Percentiles rank a stretch among this genome's conserved stretches.
These are phyloP conservation scores for Exserohilum turcica DNA, from an alignment of 2,329 filamentous ascomycete species.

Conservation along the genomic window DNA sequence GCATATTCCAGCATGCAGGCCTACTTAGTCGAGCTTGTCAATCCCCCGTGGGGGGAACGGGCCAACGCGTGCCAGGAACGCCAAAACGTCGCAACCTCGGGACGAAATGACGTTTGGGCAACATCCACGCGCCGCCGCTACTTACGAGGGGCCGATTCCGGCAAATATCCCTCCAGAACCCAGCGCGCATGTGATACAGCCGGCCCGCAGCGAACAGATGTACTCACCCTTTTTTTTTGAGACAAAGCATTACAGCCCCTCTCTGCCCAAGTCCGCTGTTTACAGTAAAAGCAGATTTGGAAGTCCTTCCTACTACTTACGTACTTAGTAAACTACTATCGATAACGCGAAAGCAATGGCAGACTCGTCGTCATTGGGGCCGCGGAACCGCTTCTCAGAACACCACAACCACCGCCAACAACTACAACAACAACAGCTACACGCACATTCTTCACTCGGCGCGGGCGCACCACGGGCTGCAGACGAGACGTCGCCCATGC, in stretches of 20 bases:
- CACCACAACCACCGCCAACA: too few species aligned
- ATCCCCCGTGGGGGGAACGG: constrained; percentile 1
- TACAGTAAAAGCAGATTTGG: too few species aligned
- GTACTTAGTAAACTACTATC: background rate
- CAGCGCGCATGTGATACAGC: background rate
- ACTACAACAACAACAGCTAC: too few species aligned
- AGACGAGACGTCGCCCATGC: constrained; percentile 45
- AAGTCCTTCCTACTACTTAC: too few species aligned
- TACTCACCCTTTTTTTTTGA: too few species aligned
- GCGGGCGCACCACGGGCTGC: constrained; percentile 1
- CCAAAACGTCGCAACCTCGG: constrained; percentile 1
- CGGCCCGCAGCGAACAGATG: too few species aligned
- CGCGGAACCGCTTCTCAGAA: constrained; percentile 21
- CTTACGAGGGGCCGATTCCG: background rate
- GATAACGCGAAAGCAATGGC: background rate
- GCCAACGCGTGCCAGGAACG: constrained; percentile 1
- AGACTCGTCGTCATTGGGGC: constrained; percentile 1
- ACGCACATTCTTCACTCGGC: constrained; percentile 2
- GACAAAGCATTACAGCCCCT: too few species aligned
- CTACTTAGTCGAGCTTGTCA: background rate
- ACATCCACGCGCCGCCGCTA: background rate
- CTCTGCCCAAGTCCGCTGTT: too few species aligned
- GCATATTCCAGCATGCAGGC: background rate
- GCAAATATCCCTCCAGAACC: background rate
- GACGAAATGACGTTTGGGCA: constrained; percentile 4